Conservation (phyloP, 352 stramenopile genomes). For the Globisporangium echinulatum region DNA sequence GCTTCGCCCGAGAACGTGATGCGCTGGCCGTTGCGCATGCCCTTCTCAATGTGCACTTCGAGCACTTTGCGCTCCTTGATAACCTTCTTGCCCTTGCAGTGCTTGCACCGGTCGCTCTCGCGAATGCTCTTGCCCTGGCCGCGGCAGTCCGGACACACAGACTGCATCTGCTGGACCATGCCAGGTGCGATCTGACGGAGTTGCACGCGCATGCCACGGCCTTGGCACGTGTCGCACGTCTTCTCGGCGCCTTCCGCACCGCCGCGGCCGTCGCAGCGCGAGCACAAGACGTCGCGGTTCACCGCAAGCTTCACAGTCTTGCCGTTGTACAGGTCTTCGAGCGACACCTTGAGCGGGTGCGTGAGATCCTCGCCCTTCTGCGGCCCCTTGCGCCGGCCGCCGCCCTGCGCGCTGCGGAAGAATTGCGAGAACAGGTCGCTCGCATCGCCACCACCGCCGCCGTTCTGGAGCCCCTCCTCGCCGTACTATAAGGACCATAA, state of each 20-base stretch:
- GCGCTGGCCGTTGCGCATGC: slow-evolving; percentile 96
- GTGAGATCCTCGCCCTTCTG: slow-evolving; percentile 95
- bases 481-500: slow-evolving; percentile 89
- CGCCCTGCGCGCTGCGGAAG: slow-evolving; percentile 84
- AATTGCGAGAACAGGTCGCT: slow-evolving; percentile 97
- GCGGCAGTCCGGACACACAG: slow-evolving; percentile 90
- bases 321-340: slow-evolving; percentile 99
- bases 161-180: slow-evolving; percentile 98
- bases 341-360: slow-evolving; percentile 93
- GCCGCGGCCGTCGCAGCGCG: slow-evolving; percentile 80
- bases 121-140: slow-evolving; percentile 93
- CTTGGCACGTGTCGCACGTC: slow-evolving; percentile 92
- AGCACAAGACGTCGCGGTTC: slow-evolving; percentile 92
- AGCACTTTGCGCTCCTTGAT: slow-evolving; percentile 97
- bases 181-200: slow-evolving; percentile 95
- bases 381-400: slow-evolving; percentile 68
- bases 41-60: slow-evolving; percentile 98
- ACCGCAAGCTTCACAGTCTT: slow-evolving; percentile 98
- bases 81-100: slow-evolving; percentile 92
- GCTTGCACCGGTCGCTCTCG: slow-evolving; percentile 91
- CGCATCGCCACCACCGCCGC: slow-evolving; percentile 55
- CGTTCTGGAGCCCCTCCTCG: slow-evolving; percentile 96
- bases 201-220: slow-evolving; percentile 93
- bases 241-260: slow-evolving; percentile 92
- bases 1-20: slow-evolving; percentile 96